phyloP scores from a whole-genome alignment of 768 basidiomycete species.

The Xanthoconium stramineum region DNA sequence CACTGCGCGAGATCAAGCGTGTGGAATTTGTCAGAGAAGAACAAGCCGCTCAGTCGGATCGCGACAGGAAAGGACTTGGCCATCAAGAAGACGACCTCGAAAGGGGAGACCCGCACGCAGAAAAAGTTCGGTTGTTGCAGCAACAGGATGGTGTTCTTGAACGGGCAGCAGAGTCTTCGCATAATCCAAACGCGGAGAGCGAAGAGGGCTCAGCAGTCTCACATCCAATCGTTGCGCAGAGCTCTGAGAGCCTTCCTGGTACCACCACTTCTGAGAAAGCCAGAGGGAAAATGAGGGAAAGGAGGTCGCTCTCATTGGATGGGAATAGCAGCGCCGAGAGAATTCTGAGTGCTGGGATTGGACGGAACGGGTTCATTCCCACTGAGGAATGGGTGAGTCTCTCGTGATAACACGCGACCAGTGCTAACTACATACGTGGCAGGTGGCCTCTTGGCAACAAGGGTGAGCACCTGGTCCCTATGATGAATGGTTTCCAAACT shows the following conservation, averaged over 20 bases:
- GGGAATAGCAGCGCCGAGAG: conserved; percentile 57
- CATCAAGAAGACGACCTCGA: conserved; percentile 25
- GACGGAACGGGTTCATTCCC: conserved; percentile 89
- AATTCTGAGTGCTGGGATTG: conserved; percentile 65
- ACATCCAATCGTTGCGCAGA: conserved; percentile 43
- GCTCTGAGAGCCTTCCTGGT: conserved; percentile 34
- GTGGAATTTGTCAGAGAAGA: conserved; percentile 73
- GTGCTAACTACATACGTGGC: conserved; percentile 2
- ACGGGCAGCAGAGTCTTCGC: conserved; percentile 23
- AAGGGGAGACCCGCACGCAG: conserved; percentile 35
- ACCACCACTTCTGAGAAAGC: conserved; percentile 75
- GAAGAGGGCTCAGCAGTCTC: conserved; percentile 20
- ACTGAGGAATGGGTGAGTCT: conserved; percentile 90
- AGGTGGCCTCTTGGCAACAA: conserved; percentile 95
- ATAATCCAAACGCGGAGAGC: conserved; percentile 4
- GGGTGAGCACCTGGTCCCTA: conserved; percentile 50
- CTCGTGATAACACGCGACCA: not conserved
- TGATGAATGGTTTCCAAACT: conserved; percentile 3
- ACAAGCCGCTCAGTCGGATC: conserved; percentile 38
- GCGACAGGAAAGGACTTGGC: conserved; percentile 16
- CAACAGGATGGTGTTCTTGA: conserved; percentile 41
- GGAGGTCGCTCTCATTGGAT: conserved; percentile 53
- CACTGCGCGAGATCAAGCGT: conserved; percentile 79
- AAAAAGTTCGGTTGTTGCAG: conserved; percentile 66
- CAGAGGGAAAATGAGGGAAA: conserved; percentile 85